Conservation (phyloP, 768 basidiomycete genomes). For the Nidula microcarpa region DNA sequence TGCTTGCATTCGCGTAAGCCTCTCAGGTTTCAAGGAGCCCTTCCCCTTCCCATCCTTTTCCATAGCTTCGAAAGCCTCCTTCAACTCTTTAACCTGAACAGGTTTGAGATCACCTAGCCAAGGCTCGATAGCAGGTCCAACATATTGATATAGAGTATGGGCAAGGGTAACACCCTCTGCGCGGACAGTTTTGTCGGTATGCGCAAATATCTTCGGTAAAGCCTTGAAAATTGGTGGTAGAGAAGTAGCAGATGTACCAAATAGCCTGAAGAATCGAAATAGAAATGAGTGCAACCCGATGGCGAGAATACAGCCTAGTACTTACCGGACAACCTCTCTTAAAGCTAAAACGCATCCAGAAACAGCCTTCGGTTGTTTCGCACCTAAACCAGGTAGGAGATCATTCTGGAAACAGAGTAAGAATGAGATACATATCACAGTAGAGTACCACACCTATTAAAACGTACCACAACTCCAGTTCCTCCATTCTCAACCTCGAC, state of each 20-base stretch:
- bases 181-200: constrained; percentile 93
- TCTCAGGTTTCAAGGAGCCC: constrained; percentile 74
- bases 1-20: constrained; percentile 73
- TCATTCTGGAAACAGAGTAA: constrained; percentile 50
- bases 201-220: constrained; percentile 90
- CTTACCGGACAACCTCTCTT: constrained; percentile 83
- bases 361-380: constrained; percentile 95
- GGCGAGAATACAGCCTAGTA: constrained; percentile 4
- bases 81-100: constrained; percentile 94
- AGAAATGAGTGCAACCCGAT: background rate
- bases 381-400: constrained; percentile 77
- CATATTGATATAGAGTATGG: constrained; percentile 78
- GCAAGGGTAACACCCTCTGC: constrained; percentile 82
- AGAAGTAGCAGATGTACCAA: constrained; percentile 74
- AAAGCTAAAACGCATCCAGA: constrained; percentile 73
- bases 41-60: constrained; percentile 85
- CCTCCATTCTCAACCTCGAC: constrained; percentile 92
- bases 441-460: constrained; percentile 12
- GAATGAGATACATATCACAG: constrained; percentile 20
- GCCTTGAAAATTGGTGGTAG: constrained; percentile 80
- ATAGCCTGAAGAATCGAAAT: constrained; percentile 46
- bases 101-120: constrained; percentile 91
- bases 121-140: constrained; percentile 80
- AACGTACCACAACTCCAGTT: constrained; percentile 83
- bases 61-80: constrained; percentile 82